Percentiles rank a stretch among this genome's conserved stretches.
These are phyloP conservation scores for Yamadazyma takamatsuzukensis DNA, from an alignment of 805 yeast species.

Conservation along the genomic window DNA sequence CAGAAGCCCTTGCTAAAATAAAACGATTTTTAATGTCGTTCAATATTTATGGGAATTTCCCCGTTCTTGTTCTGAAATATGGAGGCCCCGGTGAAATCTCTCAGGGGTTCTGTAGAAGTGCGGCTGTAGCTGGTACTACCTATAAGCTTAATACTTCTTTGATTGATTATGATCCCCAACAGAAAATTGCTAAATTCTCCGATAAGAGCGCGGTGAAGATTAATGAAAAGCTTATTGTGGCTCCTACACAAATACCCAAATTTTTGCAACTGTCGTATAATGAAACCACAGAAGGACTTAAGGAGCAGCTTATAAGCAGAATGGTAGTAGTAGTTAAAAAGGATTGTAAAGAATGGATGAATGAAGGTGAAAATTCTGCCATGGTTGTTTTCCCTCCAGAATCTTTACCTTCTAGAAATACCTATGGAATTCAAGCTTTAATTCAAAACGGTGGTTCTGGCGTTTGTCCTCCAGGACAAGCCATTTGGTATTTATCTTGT, in stretches of 20 bases:
- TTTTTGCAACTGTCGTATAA: slow-evolving; percentile 38
- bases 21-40: slow-evolving; percentile 79
- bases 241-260: slow-evolving; percentile 61
- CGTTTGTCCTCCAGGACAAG: slow-evolving; percentile 80
- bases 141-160: slow-evolving; percentile 76
- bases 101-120: slow-evolving; percentile 95
- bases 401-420: slow-evolving; percentile 63
- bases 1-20: slow-evolving; percentile 75
- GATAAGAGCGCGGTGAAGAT: slow-evolving; percentile 77
- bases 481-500: slow-evolving; percentile 87
- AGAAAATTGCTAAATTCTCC: slow-evolving; percentile 64
- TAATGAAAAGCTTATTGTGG: slow-evolving; percentile 72
- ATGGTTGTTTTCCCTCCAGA: slow-evolving; percentile 90
- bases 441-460: slow-evolving; percentile 88
- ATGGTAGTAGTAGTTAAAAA: slow-evolving; percentile 79
- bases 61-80: slow-evolving; percentile 85
- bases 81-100: slow-evolving; percentile 96
- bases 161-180: slow-evolving; percentile 58
- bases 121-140: slow-evolving; percentile 96
- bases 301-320: slow-evolving; percentile 58
- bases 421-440: slow-evolving; percentile 76
- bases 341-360: slow-evolving; percentile 89
- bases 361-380: slow-evolving; percentile 78
- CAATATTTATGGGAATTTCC: slow-evolving; percentile 92
- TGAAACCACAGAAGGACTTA: slow-evolving; percentile 42